A percentile compares a stretch with the other conserved stretches of the same genome.
These are phyloP conservation scores for Diospyros lotus DNA, from an alignment of 148 eudicot species.

Conservation along the genomic window DNA sequence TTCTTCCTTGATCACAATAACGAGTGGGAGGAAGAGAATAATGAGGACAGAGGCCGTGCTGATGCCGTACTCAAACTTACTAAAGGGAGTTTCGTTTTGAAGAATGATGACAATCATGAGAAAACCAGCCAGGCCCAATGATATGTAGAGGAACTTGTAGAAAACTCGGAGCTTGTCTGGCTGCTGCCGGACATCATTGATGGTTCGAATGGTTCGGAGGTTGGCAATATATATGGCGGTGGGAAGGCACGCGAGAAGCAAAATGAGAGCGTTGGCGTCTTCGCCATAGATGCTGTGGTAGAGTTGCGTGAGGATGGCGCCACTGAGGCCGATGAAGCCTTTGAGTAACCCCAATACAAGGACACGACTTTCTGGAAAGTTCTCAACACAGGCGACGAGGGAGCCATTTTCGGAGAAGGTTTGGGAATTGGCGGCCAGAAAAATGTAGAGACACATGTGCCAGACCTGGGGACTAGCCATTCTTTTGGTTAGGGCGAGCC, in stretches of 20 bases:
- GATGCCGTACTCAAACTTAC: conserved; percentile 27
- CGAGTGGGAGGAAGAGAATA: conserved; percentile 42
- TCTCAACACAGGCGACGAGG: no score
- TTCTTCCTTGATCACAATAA: conserved; percentile 44
- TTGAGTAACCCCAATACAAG: no score
- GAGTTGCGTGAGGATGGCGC: conserved; percentile 68
- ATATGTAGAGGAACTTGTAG: conserved; percentile 40
- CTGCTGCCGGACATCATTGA: conserved; percentile 29
- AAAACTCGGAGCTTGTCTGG: conserved; percentile 51
- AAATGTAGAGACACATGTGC: no score
- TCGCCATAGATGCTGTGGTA: conserved; percentile 52
- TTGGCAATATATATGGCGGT: conserved; percentile 49
- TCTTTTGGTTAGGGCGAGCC: no score
- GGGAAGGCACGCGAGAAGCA: conserved; percentile 57
- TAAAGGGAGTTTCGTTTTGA: conserved; percentile 38
- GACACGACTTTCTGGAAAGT: no score
- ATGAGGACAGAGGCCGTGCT: conserved; percentile 32
- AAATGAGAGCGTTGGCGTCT: conserved; percentile 47
- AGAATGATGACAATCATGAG: conserved; percentile 43
- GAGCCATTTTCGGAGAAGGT: no score
- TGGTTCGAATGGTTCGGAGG: conserved; percentile 50
- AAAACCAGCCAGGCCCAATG: conserved; percentile 34
- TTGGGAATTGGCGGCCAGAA: no score
- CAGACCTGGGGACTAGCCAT: no score
- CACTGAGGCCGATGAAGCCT: conserved; percentile 40